phyloP scores from a whole-genome alignment of 2,329 filamentous ascomycete species.

The Epichloe scottii region DNA sequence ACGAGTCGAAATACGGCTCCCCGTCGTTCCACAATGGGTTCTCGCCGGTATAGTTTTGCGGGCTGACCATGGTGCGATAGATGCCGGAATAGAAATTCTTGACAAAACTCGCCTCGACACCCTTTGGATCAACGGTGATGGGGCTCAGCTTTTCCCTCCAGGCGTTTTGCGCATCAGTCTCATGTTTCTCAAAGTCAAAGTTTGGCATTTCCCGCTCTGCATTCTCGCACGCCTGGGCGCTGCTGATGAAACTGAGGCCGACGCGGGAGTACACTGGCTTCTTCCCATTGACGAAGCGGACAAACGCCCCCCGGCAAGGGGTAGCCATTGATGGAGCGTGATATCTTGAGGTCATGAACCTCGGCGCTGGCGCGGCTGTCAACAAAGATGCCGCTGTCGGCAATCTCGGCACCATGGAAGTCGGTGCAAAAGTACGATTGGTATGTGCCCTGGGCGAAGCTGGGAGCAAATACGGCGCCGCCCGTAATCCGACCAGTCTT shows the following conservation, averaged over 20 bases:
- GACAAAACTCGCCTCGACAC: slow-evolving; percentile 41
- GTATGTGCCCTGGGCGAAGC: slow-evolving; percentile 52
- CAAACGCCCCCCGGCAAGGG: slow-evolving; percentile 50
- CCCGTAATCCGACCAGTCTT: slow-evolving; percentile 49
- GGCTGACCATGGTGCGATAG: slow-evolving; percentile 61
- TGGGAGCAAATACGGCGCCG: slow-evolving; percentile 48
- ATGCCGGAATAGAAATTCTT: slow-evolving; percentile 59
- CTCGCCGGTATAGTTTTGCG: slow-evolving; percentile 63
- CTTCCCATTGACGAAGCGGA: slow-evolving; percentile 40
- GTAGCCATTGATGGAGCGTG: slow-evolving; percentile 37
- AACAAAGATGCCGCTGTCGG: slow-evolving; percentile 48
- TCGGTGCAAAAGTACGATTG: slow-evolving; percentile 54
- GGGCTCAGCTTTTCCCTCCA: slow-evolving; percentile 52
- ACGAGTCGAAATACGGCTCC: slow-evolving; percentile 64
- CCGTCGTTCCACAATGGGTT: slow-evolving; percentile 53
- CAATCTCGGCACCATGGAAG: slow-evolving; percentile 44
- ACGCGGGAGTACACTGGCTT: slow-evolving; percentile 50
- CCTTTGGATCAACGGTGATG: slow-evolving; percentile 39
- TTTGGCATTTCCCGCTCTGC: slow-evolving; percentile 57
- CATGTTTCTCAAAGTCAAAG: slow-evolving; percentile 47
- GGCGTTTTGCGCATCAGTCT: slow-evolving; percentile 36
- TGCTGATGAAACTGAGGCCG: slow-evolving; percentile 57
- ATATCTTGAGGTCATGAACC: slow-evolving; percentile 34
- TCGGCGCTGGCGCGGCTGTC: slow-evolving; percentile 40
- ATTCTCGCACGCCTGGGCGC: slow-evolving; percentile 52